phyloP scores from a whole-genome alignment of 1,139 yeast species.

The Pichia sp. region DNA sequence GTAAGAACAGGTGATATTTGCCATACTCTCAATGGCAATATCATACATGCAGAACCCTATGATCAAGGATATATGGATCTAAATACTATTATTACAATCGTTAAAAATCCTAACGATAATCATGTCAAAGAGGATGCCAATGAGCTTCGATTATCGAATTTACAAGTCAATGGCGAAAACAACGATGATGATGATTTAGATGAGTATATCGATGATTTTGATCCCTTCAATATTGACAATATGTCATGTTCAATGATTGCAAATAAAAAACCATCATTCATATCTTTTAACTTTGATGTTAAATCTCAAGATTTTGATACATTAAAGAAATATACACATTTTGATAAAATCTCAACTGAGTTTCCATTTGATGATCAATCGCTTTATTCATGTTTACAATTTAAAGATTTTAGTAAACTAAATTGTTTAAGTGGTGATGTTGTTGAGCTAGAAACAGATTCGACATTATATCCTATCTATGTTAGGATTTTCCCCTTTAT shows the following conservation, averaged over 20 bases:
- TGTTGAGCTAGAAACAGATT: constrained; percentile 32
- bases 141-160: too few species aligned
- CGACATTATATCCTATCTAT: constrained; percentile 12
- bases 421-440: constrained; percentile 70
- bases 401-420: constrained; percentile 46
- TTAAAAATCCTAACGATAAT: constrained; percentile 28
- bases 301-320: constrained; percentile 1
- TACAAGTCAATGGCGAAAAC: background rate
- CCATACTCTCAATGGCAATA: constrained; percentile 39
- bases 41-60: constrained; percentile 65
- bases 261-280: background rate
- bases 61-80: constrained; percentile 53
- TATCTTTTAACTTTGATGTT: constrained; percentile 1
- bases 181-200: background rate
- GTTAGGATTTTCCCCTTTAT: constrained; percentile 53
- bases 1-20: constrained; percentile 27
- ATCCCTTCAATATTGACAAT: constrained; percentile 13
- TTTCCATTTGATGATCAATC: constrained; percentile 29
- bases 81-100: constrained; percentile 47
- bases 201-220: constrained; percentile 6
- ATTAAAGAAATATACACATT: constrained; percentile 16
- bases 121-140: too few species aligned
- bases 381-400: constrained; percentile 47
- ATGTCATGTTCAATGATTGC: constrained; percentile 2
- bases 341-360: constrained; percentile 11